phyloP scores from a whole-genome alignment of 768 basidiomycete genomes.

The Rhizopogon salebrosus region DNA sequence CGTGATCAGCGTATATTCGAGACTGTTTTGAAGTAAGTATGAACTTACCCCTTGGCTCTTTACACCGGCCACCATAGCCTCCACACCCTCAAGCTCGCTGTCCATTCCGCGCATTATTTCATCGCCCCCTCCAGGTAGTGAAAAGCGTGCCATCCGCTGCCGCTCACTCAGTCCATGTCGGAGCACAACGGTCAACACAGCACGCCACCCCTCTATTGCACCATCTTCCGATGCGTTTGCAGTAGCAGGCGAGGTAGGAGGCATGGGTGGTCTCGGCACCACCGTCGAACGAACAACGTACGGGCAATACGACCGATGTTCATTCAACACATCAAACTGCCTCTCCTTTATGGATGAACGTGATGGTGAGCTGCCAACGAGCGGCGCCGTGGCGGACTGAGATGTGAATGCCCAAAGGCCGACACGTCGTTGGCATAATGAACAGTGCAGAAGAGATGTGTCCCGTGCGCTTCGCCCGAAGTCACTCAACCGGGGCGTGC shows the following conservation, averaged over 20 bases:
- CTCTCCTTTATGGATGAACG: slow-evolving; percentile 27
- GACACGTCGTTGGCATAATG: slow-evolving; percentile 71
- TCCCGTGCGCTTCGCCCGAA: slow-evolving; percentile 28
- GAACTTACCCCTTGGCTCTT: slow-evolving; percentile 67
- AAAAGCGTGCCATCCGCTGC: slow-evolving; percentile 35
- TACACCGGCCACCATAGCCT: slow-evolving; percentile 73
- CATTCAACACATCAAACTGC: slow-evolving; percentile 70
- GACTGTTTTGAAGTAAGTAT: neutral
- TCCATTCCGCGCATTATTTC: slow-evolving; percentile 24
- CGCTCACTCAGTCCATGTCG: slow-evolving; percentile 63
- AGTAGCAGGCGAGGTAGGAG: slow-evolving; percentile 19
- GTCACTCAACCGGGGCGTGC: slow-evolving; percentile 6
- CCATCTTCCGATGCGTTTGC: slow-evolving; percentile 1
- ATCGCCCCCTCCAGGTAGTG: slow-evolving; percentile 11
- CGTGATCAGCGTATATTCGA: slow-evolving; percentile 7
- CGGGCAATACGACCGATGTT: slow-evolving; percentile 85
- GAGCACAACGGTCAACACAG: slow-evolving; percentile 63
- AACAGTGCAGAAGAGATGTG: slow-evolving; percentile 55
- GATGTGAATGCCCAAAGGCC: slow-evolving; percentile 71
- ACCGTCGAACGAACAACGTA: slow-evolving; percentile 69
- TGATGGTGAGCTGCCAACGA: slow-evolving; percentile 12
- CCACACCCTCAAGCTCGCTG: slow-evolving; percentile 44
- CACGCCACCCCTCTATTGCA: slow-evolving; percentile 73
- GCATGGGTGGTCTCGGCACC: slow-evolving; percentile 49
- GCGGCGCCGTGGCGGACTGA: slow-evolving; percentile 4